These are phyloP conservation scores for Geranomyces variabilis DNA, from an alignment of 192 early-diverging fungal genomes.

Conservation along the genomic window DNA sequence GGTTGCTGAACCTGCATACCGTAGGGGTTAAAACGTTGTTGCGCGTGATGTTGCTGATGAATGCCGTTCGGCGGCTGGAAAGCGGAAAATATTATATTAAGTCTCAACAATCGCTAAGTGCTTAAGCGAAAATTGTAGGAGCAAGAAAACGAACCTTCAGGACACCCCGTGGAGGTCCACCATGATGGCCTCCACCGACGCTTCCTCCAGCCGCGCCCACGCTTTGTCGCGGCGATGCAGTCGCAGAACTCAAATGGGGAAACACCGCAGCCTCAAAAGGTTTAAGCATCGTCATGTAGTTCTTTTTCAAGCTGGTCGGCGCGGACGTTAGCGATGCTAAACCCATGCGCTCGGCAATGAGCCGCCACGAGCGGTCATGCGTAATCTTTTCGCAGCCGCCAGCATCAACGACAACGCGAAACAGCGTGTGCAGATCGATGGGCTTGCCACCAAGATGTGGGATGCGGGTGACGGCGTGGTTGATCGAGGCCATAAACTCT, in stretches of 20 bases:
- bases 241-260: not conserved
- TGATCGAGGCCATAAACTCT: slow-evolving; percentile 8
- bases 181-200: not conserved
- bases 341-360: slow-evolving; percentile 19
- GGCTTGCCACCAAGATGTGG: slow-evolving; percentile 29
- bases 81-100: not conserved
- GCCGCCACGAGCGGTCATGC: slow-evolving; percentile 4
- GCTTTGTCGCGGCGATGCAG: not conserved
- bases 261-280: slow-evolving; percentile 22
- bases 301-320: slow-evolving; percentile 23
- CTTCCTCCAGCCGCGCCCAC: not conserved
- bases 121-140: no score
- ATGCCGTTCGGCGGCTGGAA: not conserved
- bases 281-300: slow-evolving; percentile 20
- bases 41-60: not conserved
- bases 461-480: slow-evolving; percentile 12
- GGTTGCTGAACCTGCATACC: not conserved
- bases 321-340: not conserved
- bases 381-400: slow-evolving; percentile 30
- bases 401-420: slow-evolving; percentile 21
- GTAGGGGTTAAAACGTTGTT: not conserved
- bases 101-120: not conserved
- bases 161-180: not conserved
- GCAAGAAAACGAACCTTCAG: not conserved
- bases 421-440: slow-evolving; percentile 28